Conservation (phyloP, 164 flowering plant species). For the Macadamia integrifolia region DNA sequence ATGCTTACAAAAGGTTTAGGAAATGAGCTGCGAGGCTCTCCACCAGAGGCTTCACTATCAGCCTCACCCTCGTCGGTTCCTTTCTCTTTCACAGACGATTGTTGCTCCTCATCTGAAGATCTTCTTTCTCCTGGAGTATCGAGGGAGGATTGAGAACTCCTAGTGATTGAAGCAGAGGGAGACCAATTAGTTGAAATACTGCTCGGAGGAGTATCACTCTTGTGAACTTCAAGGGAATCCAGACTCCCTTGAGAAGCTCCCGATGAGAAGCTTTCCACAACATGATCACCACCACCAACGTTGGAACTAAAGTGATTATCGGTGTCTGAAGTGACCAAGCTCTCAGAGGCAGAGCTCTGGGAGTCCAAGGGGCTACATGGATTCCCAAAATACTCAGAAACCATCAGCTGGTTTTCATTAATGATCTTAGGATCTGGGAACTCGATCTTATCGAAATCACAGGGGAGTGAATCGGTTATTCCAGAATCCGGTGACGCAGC, state of each 20-base stretch:
- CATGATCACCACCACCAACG: constrained; percentile 21
- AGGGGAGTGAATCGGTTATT: constrained; percentile 18
- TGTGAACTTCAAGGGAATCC: constrained; percentile 27
- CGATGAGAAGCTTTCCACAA: constrained; percentile 27
- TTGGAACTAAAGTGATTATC: constrained; percentile 17
- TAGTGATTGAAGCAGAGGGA: constrained; percentile 32
- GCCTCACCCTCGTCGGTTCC: constrained; percentile 19
- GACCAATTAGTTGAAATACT: constrained; percentile 58
- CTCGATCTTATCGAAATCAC: constrained; percentile 52
- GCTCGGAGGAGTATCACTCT: constrained; percentile 54
- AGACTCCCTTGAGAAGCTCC: constrained; percentile 1
- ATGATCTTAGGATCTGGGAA: constrained; percentile 63
- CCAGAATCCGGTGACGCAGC: constrained; percentile 22
- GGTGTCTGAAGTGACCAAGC: constrained; percentile 32
- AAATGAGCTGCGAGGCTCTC: constrained; percentile 9
- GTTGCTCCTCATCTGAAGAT: constrained; percentile 23
- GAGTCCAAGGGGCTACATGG: constrained; percentile 28
- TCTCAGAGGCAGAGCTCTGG: constrained; percentile 38
- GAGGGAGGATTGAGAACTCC: constrained; percentile 30
- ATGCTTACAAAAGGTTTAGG: constrained; percentile 34
- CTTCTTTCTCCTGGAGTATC: constrained; percentile 26
- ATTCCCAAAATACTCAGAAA: constrained; percentile 49
- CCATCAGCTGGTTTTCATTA: constrained; percentile 63
- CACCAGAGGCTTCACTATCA: constrained; percentile 30
- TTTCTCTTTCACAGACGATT: constrained; percentile 23